These are phyloP conservation scores for Aurantiochytrium sp. DNA, from an alignment of 108 stramenopile species.

Conservation along the genomic window DNA sequence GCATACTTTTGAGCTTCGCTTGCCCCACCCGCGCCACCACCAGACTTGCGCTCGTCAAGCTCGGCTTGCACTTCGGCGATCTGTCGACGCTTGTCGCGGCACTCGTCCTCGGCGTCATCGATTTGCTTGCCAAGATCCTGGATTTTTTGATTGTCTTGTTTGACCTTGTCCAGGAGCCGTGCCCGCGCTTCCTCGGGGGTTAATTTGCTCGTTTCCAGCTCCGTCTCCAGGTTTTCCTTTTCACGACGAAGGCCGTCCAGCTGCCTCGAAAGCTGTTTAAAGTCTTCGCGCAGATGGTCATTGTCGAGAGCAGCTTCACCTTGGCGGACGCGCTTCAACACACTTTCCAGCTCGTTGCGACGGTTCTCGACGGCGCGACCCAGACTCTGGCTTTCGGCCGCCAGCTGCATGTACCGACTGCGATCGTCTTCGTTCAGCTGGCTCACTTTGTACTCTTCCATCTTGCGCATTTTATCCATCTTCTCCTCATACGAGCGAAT, in stretches of 20 bases:
- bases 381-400: not conserved
- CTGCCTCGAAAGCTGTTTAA: slow-evolving; percentile 14
- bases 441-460: slow-evolving; percentile 47
- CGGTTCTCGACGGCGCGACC: not conserved
- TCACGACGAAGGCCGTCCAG: slow-evolving; percentile 26
- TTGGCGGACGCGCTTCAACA: not conserved
- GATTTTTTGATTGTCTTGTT: not conserved
- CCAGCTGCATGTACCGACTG: not conserved
- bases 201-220: slow-evolving; percentile 48
- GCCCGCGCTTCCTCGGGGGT: slow-evolving; percentile 48
- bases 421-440: slow-evolving; percentile 42
- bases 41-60: not conserved
- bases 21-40: not conserved
- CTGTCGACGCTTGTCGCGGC: not conserved
- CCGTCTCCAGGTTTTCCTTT: slow-evolving; percentile 32
- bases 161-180: slow-evolving; percentile 35
- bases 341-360: not conserved
- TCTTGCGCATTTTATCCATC: slow-evolving; percentile 28
- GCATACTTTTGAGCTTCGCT: slow-evolving; percentile 39
- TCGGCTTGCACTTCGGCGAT: slow-evolving; percentile 18
- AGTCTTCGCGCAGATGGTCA: slow-evolving; percentile 23
- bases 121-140: slow-evolving; percentile 35
- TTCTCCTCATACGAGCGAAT: slow-evolving; percentile 37
- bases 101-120: slow-evolving; percentile 9
- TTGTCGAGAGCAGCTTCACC: slow-evolving; percentile 4